phyloP scores from a whole-genome alignment of 768 basidiomycete species.

The Tricholoma matsutake region DNA sequence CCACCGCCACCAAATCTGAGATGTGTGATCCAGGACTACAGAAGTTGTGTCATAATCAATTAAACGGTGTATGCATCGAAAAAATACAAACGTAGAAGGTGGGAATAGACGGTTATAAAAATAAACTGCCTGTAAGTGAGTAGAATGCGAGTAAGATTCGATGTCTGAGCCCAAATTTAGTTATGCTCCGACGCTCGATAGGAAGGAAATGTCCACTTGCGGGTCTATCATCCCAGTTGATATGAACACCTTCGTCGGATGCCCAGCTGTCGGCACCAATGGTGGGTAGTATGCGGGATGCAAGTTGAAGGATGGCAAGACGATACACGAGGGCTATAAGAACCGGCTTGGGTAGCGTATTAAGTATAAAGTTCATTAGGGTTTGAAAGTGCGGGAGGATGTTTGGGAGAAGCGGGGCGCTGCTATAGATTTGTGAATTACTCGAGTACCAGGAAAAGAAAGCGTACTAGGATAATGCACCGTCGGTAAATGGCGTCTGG shows the following conservation, averaged over 20 bases:
- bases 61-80: neutral
- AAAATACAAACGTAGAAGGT: conserved; percentile 65
- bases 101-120: conserved; percentile 85
- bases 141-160: conserved; percentile 67
- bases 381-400: conserved; percentile 80
- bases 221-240: conserved; percentile 71
- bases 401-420: conserved; percentile 74
- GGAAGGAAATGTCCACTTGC: conserved; percentile 35
- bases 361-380: conserved; percentile 75
- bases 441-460: neutral
- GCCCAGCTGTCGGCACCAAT: conserved; percentile 84
- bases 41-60: neutral
- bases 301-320: conserved; percentile 75
- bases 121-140: conserved; percentile 82
- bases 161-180: conserved; percentile 50
- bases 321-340: conserved; percentile 78
- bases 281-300: conserved; percentile 78
- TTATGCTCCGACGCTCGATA: neutral
- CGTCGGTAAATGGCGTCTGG: conserved; percentile 66
- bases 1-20: conserved; percentile 95
- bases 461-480: conserved; percentile 74
- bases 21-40: conserved; percentile 80
- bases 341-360: conserved; percentile 84
- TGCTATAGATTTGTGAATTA: conserved; percentile 24
- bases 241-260: conserved; percentile 56